These are phyloP conservation scores for Venturia pyrina DNA, from an alignment of 2,329 filamentous ascomycete species.

Conservation along the genomic window DNA sequence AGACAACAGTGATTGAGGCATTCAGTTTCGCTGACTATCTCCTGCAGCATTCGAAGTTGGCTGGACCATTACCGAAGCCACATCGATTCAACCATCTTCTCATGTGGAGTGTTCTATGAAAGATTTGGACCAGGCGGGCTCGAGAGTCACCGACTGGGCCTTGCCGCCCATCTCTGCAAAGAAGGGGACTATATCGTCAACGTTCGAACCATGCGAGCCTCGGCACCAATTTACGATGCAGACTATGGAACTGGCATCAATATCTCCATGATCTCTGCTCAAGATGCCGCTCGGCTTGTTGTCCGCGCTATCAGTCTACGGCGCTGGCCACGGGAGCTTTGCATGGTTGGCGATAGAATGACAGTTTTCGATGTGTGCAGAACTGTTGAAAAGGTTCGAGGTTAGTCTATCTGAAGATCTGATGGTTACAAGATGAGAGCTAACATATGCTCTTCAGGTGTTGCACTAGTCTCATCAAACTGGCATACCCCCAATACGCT, in stretches of 20 bases:
- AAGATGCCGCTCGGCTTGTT: slow-evolving; percentile 62
- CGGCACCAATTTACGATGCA: slow-evolving; percentile 48
- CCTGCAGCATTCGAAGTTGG: slow-evolving; percentile 38
- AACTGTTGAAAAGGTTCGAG: slow-evolving; percentile 38
- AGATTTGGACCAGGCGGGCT: slow-evolving; percentile 61
- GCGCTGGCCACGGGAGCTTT: slow-evolving; percentile 59
- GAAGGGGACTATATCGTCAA: slow-evolving; percentile 60
- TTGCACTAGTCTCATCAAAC: not conserved
- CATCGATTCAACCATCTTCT: slow-evolving; percentile 61
- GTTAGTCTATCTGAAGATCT: slow-evolving; percentile 19
- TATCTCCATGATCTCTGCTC: slow-evolving; percentile 58
- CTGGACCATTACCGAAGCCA: slow-evolving; percentile 44
- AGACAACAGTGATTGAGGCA: no score
- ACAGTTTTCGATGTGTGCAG: slow-evolving; percentile 51
- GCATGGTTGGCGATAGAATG: slow-evolving; percentile 57
- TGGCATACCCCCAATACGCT: slow-evolving; percentile 7
- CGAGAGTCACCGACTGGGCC: slow-evolving; percentile 47
- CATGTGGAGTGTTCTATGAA: slow-evolving; percentile 68
- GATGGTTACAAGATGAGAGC: no score
- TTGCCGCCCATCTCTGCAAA: slow-evolving; percentile 40
- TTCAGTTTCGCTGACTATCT: not conserved
- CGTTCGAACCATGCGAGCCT: slow-evolving; percentile 43
- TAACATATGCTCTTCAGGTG: slow-evolving; percentile 19
- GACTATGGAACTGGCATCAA: slow-evolving; percentile 39
- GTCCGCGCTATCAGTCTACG: slow-evolving; percentile 57